Conservation (phyloP, 352 stramenopile species). For the Pythium rishiriense region DNA sequence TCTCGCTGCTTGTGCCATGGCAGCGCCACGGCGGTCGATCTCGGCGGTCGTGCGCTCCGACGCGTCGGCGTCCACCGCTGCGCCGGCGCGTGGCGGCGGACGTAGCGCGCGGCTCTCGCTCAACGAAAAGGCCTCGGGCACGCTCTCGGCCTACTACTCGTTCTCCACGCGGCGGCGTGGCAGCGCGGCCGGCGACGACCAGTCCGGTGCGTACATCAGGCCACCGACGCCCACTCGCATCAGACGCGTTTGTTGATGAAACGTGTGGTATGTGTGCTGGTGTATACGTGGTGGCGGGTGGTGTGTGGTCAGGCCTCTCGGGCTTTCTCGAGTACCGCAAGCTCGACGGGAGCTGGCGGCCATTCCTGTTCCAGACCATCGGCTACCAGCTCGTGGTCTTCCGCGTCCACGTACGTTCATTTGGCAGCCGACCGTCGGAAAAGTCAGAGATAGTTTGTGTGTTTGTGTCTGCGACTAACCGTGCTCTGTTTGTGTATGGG, state of each 20-base stretch:
- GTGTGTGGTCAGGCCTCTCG: constrained; percentile 25
- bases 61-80: not conserved
- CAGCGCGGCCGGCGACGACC: constrained; percentile 49
- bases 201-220: constrained; percentile 12
- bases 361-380: constrained; percentile 78
- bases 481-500: no score
- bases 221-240: no score
- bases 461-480: no score
- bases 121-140: constrained; percentile 20
- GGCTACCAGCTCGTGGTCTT: constrained; percentile 72
- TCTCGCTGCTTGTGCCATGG: not conserved
- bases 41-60: constrained; percentile 16
- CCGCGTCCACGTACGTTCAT: constrained; percentile 49
- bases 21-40: constrained; percentile 12
- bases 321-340: constrained; percentile 76
- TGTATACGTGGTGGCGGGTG: no score
- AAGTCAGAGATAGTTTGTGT: no score
- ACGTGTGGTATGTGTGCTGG: no score
- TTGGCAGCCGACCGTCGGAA: no score
- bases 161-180: constrained; percentile 53
- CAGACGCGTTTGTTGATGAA: no score
- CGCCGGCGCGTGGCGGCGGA: no score
- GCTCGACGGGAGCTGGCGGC: constrained; percentile 68
- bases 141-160: constrained; percentile 63
- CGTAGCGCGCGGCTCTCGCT: constrained; percentile 12